These are phyloP conservation scores for Lepidium africanum DNA, from an alignment of 345 rosid genomes.

Conservation along the genomic window DNA sequence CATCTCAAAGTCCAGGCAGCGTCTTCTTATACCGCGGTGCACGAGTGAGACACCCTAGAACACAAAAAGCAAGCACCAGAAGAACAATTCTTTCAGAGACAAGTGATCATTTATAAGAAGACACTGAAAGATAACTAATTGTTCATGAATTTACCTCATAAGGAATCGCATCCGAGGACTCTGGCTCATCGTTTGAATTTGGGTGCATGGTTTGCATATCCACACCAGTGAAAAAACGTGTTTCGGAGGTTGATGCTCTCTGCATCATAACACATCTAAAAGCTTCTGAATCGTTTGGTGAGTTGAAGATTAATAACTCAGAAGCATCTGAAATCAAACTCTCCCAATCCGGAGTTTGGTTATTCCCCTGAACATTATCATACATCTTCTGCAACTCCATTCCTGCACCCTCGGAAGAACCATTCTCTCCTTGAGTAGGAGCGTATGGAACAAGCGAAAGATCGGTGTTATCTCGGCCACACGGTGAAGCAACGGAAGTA, in stretches of 20 bases:
- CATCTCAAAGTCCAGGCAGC: constrained; percentile 86
- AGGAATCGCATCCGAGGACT: constrained; percentile 8
- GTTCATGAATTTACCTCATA: constrained; percentile 13
- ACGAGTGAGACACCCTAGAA: constrained; percentile 52
- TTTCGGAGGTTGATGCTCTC: constrained; percentile 37
- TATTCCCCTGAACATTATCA: constrained; percentile 31
- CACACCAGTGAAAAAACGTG: constrained; percentile 25
- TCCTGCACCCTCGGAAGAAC: constrained; percentile 27
- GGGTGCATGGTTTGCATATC: constrained; percentile 17
- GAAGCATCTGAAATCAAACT: constrained; percentile 35
- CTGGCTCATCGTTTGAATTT: neutral
- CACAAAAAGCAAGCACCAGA: constrained; percentile 4
- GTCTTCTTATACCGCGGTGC: constrained; percentile 86
- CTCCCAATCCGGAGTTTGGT: constrained; percentile 55
- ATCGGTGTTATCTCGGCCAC: constrained; percentile 9
- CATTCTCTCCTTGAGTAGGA: constrained; percentile 24
- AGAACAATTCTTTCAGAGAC: neutral
- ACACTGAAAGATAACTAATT: neutral
- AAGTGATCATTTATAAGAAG: neutral
- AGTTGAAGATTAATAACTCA: constrained; percentile 50
- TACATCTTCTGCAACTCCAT: constrained; percentile 19
- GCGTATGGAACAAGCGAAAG: constrained; percentile 34
- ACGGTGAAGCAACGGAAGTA: constrained; percentile 24
- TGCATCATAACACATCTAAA: constrained; percentile 58
- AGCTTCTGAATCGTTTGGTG: constrained; percentile 61